Conservation (phyloP, 139 green algal species). For the Zygnema circumcarinatum region DNA sequence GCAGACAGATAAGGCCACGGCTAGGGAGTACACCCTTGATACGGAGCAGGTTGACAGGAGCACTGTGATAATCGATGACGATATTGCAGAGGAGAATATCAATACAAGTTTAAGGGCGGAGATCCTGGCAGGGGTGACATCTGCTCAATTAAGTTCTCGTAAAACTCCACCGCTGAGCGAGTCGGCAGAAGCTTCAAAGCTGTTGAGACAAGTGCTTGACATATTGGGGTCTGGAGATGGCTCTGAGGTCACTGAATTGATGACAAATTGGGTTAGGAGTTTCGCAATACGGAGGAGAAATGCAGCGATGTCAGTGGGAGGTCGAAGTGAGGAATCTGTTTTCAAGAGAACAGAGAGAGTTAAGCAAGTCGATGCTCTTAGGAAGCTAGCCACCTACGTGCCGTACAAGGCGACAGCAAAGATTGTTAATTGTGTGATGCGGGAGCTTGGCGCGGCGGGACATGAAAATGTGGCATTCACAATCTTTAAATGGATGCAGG, state of each 20-base stretch:
- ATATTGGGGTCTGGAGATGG: neutral
- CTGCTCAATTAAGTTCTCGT: too few relatives aligned
- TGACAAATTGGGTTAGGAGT: neutral
- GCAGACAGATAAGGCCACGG: too few relatives aligned
- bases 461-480: neutral
- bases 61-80: neutral
- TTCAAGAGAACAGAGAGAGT: neutral
- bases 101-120: too few relatives aligned
- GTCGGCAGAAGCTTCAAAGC: neutral
- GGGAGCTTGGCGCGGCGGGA: neutral
- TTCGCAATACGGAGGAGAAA: neutral
- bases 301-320: neutral
- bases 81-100: neutral
- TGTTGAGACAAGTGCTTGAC: neutral
- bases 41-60: too few relatives aligned
- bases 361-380: neutral
- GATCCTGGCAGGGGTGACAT: too few relatives aligned
- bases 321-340: too few relatives aligned
- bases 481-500: slow-evolving; percentile 22
- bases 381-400: neutral
- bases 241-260: neutral
- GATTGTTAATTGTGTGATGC: neutral
- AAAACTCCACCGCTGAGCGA: too few relatives aligned
- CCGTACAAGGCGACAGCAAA: neutral
- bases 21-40: too few relatives aligned